phyloP scores from a whole-genome alignment of 495 filamentous ascomycete species.

The Neurospora sp. region DNA sequence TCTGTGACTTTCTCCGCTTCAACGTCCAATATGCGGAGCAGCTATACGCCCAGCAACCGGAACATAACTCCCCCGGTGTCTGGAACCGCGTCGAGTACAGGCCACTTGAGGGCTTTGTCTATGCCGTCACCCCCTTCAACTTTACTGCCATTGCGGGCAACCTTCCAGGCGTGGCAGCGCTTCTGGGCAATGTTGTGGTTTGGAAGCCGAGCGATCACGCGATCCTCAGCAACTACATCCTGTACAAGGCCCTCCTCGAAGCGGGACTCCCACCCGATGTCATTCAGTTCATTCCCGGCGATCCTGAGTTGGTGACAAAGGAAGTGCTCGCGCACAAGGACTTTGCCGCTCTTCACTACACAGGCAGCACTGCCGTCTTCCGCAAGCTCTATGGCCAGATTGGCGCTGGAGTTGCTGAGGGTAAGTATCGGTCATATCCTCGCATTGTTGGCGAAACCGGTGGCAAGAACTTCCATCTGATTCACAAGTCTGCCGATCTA shows the following conservation, averaged over 20 bases:
- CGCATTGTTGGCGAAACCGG: conserved; percentile 80
- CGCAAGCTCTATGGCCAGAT: conserved; percentile 63
- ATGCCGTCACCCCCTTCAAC: conserved; percentile 80
- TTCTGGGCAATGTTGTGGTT: conserved; percentile 79
- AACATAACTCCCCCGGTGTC: conserved; percentile 61
- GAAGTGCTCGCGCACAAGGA: conserved; percentile 56
- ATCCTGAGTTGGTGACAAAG: conserved; percentile 63
- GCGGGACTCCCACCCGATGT: conserved; percentile 71
- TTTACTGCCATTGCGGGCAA: conserved; percentile 82
- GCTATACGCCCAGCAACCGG: conserved; percentile 73
- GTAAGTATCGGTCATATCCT: conserved; percentile 63
- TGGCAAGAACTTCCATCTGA: conserved; percentile 86
- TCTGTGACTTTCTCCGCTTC: conserved; percentile 85
- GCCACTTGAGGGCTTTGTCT: conserved; percentile 79
- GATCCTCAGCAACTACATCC: conserved; percentile 60
- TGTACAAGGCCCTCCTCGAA: conserved; percentile 82
- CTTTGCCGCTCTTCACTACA: conserved; percentile 72
- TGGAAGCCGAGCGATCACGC: conserved; percentile 82
- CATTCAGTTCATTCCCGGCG: conserved; percentile 73
- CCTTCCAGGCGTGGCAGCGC: conserved; percentile 58
- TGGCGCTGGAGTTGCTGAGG: conserved; percentile 55
- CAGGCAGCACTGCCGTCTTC: conserved; percentile 74
- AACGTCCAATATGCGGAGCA: conserved; percentile 84
- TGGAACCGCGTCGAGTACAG: conserved; percentile 82
- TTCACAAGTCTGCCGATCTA: conserved; percentile 65